Evolutionary conservation across 176 grass and related monocot species (phyloP).

Genomic region (Phyllostachys edulis): DNA sequence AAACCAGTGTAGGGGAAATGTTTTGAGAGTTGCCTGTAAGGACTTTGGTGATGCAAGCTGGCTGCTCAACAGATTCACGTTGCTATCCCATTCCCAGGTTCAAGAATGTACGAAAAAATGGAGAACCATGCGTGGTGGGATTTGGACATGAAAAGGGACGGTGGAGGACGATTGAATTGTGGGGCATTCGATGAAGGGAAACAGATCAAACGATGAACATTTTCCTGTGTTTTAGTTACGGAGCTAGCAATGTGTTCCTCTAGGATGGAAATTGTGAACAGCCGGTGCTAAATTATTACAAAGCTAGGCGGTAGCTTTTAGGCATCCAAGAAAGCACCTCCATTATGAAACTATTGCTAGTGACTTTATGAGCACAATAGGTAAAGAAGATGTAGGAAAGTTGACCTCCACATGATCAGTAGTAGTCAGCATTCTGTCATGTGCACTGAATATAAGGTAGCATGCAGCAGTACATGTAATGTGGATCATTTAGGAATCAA

Average conservation of each 20-base stretch:
- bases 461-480: conserved; percentile 14
- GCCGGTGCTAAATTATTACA: conserved; percentile 8
- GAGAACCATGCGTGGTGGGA: conserved; percentile 42
- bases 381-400: too few species aligned
- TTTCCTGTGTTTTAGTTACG: not conserved
- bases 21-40: conserved; percentile 6
- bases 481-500: conserved; percentile 26
- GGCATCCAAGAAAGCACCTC: conserved; percentile 24
- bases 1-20: conserved; percentile 10
- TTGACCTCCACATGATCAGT: too few species aligned
- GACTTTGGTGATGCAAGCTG: conserved; percentile 24
- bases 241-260: not conserved
- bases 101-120: conserved; percentile 32
- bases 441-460: conserved; percentile 12
- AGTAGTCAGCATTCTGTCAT: conserved; percentile 32
- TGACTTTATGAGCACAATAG: conserved; percentile 23
- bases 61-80: conserved; percentile 20
- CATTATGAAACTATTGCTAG: conserved; percentile 22
- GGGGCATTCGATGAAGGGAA: conserved; percentile 1
- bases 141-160: conserved; percentile 41
- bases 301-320: not conserved
- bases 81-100: conserved; percentile 19
- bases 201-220: not conserved
- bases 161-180: conserved; percentile 19
- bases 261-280: not conserved